phyloP scores from a whole-genome alignment of 129 eudicot genomes.

The Glebionis coronaria region DNA sequence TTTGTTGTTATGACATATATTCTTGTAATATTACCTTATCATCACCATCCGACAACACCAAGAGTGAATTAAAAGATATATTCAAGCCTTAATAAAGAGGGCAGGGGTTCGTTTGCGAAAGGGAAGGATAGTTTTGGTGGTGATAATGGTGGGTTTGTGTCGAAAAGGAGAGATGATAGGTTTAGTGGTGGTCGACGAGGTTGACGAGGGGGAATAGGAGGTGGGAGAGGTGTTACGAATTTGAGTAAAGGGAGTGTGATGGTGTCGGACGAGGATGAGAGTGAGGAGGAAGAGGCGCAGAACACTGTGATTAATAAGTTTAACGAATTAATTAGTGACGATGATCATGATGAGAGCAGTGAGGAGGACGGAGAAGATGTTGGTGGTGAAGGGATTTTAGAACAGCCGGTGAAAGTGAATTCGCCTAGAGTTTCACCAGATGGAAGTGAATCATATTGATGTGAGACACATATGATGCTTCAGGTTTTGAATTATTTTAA shows the following conservation, averaged over 20 bases:
- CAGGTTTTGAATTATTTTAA: neutral
- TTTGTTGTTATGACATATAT: no score
- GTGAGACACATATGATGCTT: constrained; percentile 62
- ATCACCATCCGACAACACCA: no score
- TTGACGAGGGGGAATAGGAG: constrained; percentile 17
- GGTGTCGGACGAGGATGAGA: constrained; percentile 35
- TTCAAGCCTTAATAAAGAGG: constrained; percentile 5
- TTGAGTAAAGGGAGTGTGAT: constrained; percentile 28
- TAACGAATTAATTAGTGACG: constrained; percentile 53
- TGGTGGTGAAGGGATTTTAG: constrained; percentile 23
- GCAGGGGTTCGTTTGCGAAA: constrained; percentile 13
- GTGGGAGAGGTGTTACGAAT: constrained; percentile 33
- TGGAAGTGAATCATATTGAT: constrained; percentile 62
- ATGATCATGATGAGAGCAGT: constrained; percentile 38
- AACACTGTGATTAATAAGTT: constrained; percentile 35
- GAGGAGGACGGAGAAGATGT: constrained; percentile 24
- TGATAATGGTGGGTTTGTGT: constrained; percentile 13
- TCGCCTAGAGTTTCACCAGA: constrained; percentile 42
- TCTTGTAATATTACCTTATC: no score
- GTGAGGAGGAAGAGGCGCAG: constrained; percentile 34
- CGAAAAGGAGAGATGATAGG: constrained; percentile 29
- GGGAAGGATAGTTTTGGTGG: constrained; percentile 5
- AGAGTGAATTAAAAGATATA: no score
- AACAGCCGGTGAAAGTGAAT: constrained; percentile 21
- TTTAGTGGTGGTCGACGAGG: constrained; percentile 20